phyloP scores from a whole-genome alignment of 1,284 basidiomycete genomes.

The Ceratorhiza oryzae-sativae region DNA sequence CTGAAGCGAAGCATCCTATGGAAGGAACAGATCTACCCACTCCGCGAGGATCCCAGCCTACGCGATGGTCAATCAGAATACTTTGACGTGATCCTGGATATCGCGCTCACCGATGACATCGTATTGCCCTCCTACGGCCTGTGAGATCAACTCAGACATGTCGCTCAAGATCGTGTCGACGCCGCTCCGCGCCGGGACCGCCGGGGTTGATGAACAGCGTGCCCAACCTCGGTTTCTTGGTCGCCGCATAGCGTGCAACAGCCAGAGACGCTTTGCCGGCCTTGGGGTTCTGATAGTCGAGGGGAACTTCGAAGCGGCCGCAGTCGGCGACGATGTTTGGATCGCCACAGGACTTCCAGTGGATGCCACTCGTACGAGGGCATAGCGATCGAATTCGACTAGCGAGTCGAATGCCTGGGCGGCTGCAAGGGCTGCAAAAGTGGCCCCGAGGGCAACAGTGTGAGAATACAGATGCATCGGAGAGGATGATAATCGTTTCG shows the following conservation, averaged over 20 bases:
- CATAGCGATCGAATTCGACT: background rate
- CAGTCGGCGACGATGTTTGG: background rate
- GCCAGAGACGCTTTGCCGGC: conserved; percentile 31
- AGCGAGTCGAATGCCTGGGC: conserved; percentile 1
- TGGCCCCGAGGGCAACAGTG: background rate
- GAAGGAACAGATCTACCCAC: background rate
- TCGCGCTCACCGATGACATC: background rate
- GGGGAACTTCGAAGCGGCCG: conserved; percentile 30
- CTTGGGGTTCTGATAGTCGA: background rate
- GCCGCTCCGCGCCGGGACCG: background rate
- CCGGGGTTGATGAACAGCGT: conserved; percentile 40
- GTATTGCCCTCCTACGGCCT: background rate
- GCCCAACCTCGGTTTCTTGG: conserved; percentile 1
- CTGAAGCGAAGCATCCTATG: conserved; percentile 25
- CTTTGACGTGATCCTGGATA: background rate
- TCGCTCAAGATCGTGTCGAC: background rate
- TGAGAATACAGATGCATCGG: background rate
- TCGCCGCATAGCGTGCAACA: conserved; percentile 17
- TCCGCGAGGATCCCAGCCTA: background rate
- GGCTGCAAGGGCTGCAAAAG: background rate
- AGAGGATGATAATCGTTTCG: too few relatives aligned
- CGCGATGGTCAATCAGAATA: background rate
- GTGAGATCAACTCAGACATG: background rate
- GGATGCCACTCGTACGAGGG: background rate
- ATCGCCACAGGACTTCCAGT: background rate